A percentile compares a stretch with the other conserved stretches of the same genome.
These are phyloP conservation scores for Musa schizocarpa DNA, from an alignment of 176 grass and related monocot species.

Conservation along the genomic window DNA sequence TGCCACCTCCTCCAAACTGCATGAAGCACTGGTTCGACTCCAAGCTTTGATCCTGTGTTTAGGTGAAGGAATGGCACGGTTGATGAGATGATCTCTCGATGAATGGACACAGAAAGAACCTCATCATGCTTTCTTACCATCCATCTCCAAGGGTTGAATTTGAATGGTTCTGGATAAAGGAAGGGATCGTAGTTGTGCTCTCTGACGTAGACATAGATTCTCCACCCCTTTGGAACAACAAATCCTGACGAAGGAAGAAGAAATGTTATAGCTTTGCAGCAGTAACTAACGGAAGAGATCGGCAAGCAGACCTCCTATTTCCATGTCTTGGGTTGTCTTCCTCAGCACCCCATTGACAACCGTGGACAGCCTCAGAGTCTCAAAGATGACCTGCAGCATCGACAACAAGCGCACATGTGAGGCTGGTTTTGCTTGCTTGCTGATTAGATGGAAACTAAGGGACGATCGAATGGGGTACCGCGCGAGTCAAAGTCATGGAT, in stretches of 20 bases:
- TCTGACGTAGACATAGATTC: constrained; percentile 15
- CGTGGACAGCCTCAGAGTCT: constrained; percentile 14
- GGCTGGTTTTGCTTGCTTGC: neutral
- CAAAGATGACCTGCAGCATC: constrained; percentile 20
- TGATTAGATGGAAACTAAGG: neutral
- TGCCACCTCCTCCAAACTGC: constrained; percentile 9
- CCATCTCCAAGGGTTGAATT: constrained; percentile 21
- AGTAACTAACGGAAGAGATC: neutral
- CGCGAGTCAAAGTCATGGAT: constrained; percentile 18
- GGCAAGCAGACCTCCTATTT: constrained; percentile 4
- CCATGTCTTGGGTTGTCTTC: constrained; percentile 5
- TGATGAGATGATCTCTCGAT: neutral
- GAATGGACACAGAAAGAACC: neutral
- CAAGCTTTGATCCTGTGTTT: neutral
- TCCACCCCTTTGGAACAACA: constrained; percentile 11
- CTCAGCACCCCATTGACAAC: constrained; percentile 17
- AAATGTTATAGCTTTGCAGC: neutral
- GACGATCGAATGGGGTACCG: neutral
- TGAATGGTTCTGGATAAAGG: constrained; percentile 13
- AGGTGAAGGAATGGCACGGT: neutral
- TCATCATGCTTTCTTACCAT: neutral
- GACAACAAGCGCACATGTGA: neutral
- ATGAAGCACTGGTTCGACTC: constrained; percentile 3
- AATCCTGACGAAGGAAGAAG: constrained; percentile 5
- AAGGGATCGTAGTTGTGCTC: constrained; percentile 20